Base-by-base conservation (phyloP, 1,284 basidiomycete species). In the Malassezia restricta region DNA sequence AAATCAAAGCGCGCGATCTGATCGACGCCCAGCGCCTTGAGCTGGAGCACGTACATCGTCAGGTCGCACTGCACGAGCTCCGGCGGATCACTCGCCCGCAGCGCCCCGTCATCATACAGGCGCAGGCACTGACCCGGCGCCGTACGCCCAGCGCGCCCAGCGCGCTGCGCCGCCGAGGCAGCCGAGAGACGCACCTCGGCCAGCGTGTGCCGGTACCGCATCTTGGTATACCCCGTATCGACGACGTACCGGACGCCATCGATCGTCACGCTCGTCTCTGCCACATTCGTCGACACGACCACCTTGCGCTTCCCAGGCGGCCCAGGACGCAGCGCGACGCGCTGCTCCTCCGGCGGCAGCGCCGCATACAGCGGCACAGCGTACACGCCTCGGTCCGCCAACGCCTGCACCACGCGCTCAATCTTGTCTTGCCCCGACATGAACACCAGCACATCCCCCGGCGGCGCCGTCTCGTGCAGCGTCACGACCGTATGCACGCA, bases 231-330 rank as follows among this genome's bases (percentile, higher is more conserved):
- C 3, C 92, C 94, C 50, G 82, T 84, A 67, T 99, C 92, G 5
- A 98, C 79, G n/a, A 99, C 91, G 68, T 84, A 96, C 62, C 84
- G 84, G 59, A 98, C 84, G 1, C 89, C 89, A 44, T 95, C 88
- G 53, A 98, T 94, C 0, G 92, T 98, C 12, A 98, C 85, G 73
- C 87, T 91, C 17, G 92, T 85, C 76, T 98, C 94, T 14, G 94
- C 92, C 46, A 96, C 91, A 70, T 98, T 98, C 0, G 94, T 98
- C 1, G 88, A 81, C 27, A 95, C 80, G 45, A 99, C 83, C 46
- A 94, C 83, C 73, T 98, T 99, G 49, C 94, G 80, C 3, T 79
- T 81, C 43, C 85, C 84, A 32, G 78, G 76, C 15, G 83, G 82
- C 14, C 86, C 76, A 1, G 83, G 80, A 54, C 84, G 80, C 62